These are phyloP conservation scores for Trypanosoma mega DNA, from an alignment of 208 protist species.

Conservation along the genomic window DNA sequence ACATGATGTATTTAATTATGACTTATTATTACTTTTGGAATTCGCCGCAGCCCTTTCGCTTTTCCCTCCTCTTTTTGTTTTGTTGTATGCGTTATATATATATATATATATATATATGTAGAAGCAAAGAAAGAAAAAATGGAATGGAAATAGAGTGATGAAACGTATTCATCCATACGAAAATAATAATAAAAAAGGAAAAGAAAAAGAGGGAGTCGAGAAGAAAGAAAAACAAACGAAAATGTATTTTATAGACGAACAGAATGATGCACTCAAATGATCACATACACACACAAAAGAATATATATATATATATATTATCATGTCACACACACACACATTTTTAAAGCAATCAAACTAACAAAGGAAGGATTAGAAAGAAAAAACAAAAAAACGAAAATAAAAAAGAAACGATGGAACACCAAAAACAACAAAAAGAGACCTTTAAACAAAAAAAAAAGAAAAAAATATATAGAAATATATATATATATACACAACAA, in stretches of 20 bases:
- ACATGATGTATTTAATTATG: no score
- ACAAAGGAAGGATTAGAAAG: conserved; percentile 6
- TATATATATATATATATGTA: conserved; percentile 2
- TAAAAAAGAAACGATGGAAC: not conserved
- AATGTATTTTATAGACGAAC: conserved; percentile 8
- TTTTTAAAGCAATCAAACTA: not conserved
- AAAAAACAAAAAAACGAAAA: conserved; percentile 19
- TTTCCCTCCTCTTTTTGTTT: no score
- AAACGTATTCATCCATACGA: conserved; percentile 3
- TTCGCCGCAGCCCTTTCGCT: no score
- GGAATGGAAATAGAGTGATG: not conserved
- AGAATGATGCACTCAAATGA: not conserved
- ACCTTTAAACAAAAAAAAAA: conserved; percentile 11
- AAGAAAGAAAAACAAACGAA: conserved; percentile 12
- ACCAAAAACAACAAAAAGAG: conserved; percentile 14
- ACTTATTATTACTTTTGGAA: no score
- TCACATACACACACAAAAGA: not conserved
- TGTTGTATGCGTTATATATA: no score
- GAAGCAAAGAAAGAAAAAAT: conserved; percentile 4
- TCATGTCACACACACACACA: no score
- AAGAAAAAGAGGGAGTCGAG: conserved; percentile 5
- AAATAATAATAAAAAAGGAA: conserved; percentile 21
- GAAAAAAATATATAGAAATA: conserved; percentile 12
- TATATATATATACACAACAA: not conserved
- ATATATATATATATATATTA: conserved; percentile 9